Base-by-base conservation (phyloP, 768 basidiomycete species). In the Russula ochroleuca region DNA sequence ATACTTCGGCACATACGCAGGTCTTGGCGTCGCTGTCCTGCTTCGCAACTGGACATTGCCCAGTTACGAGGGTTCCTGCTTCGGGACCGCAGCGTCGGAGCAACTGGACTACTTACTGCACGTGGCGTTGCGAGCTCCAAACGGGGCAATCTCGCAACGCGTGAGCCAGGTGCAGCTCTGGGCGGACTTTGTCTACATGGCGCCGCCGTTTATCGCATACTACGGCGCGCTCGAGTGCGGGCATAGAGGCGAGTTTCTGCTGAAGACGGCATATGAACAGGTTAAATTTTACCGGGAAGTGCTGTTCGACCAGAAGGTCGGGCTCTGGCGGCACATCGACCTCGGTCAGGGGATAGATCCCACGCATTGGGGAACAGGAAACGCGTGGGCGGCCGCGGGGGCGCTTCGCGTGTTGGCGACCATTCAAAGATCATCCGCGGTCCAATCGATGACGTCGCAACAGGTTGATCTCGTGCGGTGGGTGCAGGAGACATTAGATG, bases 371-470 rank as follows among this genome's bases (percentile, higher is more conserved):
- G 79, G 78, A 1, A 85, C 85, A 59, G 84, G 84, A 2, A 90
- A 90, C 62, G 86, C 77, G 0, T 90, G 88, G 89, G 88, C 86
- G 0, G 85, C 85, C 0, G 83, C 81, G 5, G 86, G 87, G 1
- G 84, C 85, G 78, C 72, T 83, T 21, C 79, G 87, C 3, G 85
- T 89, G 2, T 72, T 82, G 7, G 77, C 78, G 51, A 85, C 84
- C 0, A 75, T 87, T 51, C 75, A 76, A 55, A 74, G 79, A 50
- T 80, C 83, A 0, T 69, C 71, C 11, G 72, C 74, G 50, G 76
- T 75, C 9, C 57, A 54, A 1, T 55, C 73, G 21, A 77, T 84
- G 62, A 28, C 62, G 37, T 66, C 66, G 3, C 77, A 85, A 56
- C 77, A 77, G 63, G 54, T 62, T 0, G 76, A 85, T 63, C 74